Evolutionary conservation across 2,329 filamentous ascomycete species (phyloP), one percentile per base, ranked within the genome.

Genomic region (Aspergillus carbonarius): DNA sequence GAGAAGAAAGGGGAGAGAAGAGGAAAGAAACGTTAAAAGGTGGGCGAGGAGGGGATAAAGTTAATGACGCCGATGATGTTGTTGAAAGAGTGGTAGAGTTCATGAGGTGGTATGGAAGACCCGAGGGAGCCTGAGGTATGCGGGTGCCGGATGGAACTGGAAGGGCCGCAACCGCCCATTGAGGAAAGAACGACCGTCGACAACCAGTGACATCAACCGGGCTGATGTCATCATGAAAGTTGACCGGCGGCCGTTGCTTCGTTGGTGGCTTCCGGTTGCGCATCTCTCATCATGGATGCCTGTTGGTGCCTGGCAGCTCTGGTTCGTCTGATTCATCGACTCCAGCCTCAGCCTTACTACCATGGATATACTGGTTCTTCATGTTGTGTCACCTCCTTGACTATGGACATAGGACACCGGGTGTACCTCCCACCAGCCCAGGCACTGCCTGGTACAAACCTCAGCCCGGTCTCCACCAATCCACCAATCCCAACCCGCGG

Each of bases 21-120:
- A 17, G 15, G 37, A n/a, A 39, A 44, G 37, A 54, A 42, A 54
- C 13, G 25, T 44, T 44, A 42, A 32, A 30, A 30, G 27, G 50
- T 18, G 23, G 39, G 23, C n/a, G 37, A 23, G 30, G 47, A 50
- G 32, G 30, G 20, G 17, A 50, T 50, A 53, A 30, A 54, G 51
- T 44, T 54, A 44, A 51, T 51, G 48, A 51, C 34, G 48, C 30
- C 34, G 48, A 51, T 51, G 48, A 51, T 54, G 37, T n/a, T 44
- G 51, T 18, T 13, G 25, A 37, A 30, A 17, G 42, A 47, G 25
- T 25, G 35, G 37, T 10, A n/a, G n/a, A 40, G 37, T 27, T 30
- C 23, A 17, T 48, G 44, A 48, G 44, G 44, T 48, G 10, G 42
- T 47, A 47, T 32, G 42, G 20, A 25, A 20, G 18, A 25, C 20